Evolutionary conservation across 176 grass and related monocot species (phyloP).

Genomic region (Typha latifolia): DNA sequence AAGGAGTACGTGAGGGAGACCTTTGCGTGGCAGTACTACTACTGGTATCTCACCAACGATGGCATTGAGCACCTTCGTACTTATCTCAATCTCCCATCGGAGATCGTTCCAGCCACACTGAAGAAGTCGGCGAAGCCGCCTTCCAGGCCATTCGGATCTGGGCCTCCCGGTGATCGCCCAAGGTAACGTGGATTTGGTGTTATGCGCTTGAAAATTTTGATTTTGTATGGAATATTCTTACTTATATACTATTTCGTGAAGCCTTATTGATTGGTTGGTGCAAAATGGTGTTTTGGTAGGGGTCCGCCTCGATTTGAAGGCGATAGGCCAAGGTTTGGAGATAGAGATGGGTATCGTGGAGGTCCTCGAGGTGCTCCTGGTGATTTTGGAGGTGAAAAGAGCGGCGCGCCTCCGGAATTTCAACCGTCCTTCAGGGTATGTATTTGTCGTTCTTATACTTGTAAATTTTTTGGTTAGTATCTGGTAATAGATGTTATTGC

Average conservation of each 20-base stretch:
- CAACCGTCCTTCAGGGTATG: conserved; percentile 92
- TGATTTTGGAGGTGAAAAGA: conserved; percentile 77
- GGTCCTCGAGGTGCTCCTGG: conserved; percentile 70
- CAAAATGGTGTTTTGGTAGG: conserved; percentile 20
- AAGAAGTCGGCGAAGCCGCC: conserved; percentile 87
- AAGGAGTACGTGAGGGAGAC: conserved; percentile 96
- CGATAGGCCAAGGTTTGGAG: conserved; percentile 84
- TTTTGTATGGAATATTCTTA: background rate
- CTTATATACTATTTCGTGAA: background rate
- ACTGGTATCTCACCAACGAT: conserved; percentile 98
- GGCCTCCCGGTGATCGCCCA: conserved; percentile 81
- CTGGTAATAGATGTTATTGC: too few species aligned
- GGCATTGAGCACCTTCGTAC: conserved; percentile 82
- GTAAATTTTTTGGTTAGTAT: background rate
- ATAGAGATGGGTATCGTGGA: conserved; percentile 82
- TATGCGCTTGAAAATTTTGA: background rate
- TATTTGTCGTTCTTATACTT: background rate
- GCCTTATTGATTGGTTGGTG: background rate
- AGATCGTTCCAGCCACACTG: conserved; percentile 81
- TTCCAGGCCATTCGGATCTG: conserved; percentile 62
- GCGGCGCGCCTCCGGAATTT: conserved; percentile 71
- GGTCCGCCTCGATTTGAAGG: conserved; percentile 71
- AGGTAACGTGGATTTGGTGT: conserved; percentile 22
- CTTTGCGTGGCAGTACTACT: conserved; percentile 89
- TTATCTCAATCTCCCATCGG: conserved; percentile 86